Evolutionary conservation across 257 asterid genomes (phyloP).

Genomic region (Phtheirospermum japonicum): DNA sequence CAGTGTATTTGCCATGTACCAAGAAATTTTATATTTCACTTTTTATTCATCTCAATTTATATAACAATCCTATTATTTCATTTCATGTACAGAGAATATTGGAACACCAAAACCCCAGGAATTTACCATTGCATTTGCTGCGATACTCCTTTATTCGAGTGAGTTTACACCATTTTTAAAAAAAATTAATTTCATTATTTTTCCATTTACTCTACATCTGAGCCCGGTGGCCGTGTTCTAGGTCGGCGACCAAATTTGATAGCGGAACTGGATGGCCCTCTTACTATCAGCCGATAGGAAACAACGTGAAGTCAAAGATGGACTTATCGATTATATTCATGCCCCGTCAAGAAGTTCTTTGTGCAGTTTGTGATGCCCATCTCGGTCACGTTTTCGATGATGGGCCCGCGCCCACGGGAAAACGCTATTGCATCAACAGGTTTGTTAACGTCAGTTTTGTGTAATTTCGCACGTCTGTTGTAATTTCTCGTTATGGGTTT

Average conservation of each 20-base stretch:
- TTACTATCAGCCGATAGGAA: conserved; percentile 65
- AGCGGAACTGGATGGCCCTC: conserved; percentile 99
- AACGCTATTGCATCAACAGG: conserved; percentile 93
- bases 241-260: conserved; percentile 87
- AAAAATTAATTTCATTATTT: neutral
- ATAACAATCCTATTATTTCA: conserved; percentile 3
- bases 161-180: conserved; percentile 26
- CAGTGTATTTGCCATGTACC: conserved; percentile 3
- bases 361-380: conserved; percentile 86
- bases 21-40: neutral
- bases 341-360: conserved; percentile 87
- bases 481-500: neutral
- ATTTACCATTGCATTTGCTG: conserved; percentile 90
- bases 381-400: conserved; percentile 90
- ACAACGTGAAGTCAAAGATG: conserved; percentile 80
- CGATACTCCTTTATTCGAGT: conserved; percentile 86
- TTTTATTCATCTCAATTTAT: neutral
- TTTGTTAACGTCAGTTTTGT: conserved; percentile 31
- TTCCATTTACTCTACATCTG: neutral
- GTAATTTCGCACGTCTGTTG: neutral
- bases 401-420: conserved; percentile 89
- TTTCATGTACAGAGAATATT: conserved; percentile 62
- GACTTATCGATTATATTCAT: conserved; percentile 83
- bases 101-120: conserved; percentile 83
- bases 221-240: conserved; percentile 26